These are phyloP conservation scores for Fraxinus platypoda DNA, from an alignment of 305 asterid species.

Conservation along the genomic window DNA sequence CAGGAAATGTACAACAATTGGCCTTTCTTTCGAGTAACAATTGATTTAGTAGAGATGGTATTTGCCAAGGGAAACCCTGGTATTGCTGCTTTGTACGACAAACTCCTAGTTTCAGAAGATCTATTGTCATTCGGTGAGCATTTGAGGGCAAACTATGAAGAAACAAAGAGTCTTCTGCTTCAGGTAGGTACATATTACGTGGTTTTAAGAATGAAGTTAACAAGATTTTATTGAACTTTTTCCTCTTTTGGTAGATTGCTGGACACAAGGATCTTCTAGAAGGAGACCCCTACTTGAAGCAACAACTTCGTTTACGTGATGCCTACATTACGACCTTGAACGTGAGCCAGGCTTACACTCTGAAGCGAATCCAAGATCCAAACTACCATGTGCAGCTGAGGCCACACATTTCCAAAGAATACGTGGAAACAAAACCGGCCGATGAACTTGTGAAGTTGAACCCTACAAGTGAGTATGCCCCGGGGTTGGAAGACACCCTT, in stretches of 20 bases:
- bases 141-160: slow-evolving; percentile 57
- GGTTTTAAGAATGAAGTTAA: neutral
- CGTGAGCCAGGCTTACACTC: slow-evolving; percentile 78
- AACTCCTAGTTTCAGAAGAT: slow-evolving; percentile 67
- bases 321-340: slow-evolving; percentile 86
- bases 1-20: slow-evolving; percentile 73
- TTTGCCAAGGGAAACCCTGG: slow-evolving; percentile 83
- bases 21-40: slow-evolving; percentile 84
- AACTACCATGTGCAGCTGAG: slow-evolving; percentile 69
- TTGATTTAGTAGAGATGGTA: slow-evolving; percentile 78
- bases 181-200: slow-evolving; percentile 37
- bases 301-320: slow-evolving; percentile 72
- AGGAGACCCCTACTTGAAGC: slow-evolving; percentile 94
- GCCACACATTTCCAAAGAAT: slow-evolving; percentile 78
- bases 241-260: slow-evolving; percentile 43
- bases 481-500: slow-evolving; percentile 94
- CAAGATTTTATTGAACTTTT: neutral
- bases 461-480: slow-evolving; percentile 89
- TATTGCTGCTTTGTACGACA: slow-evolving; percentile 66
- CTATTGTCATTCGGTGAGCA: slow-evolving; percentile 56
- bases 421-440: slow-evolving; percentile 58
- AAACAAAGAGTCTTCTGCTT: slow-evolving; percentile 57
- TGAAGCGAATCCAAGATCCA: slow-evolving; percentile 80
- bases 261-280: slow-evolving; percentile 70
- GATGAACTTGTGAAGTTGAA: slow-evolving; percentile 74